These are phyloP conservation scores for Euphorbia pulcherrima DNA, from an alignment of 345 rosid species.

Conservation along the genomic window DNA sequence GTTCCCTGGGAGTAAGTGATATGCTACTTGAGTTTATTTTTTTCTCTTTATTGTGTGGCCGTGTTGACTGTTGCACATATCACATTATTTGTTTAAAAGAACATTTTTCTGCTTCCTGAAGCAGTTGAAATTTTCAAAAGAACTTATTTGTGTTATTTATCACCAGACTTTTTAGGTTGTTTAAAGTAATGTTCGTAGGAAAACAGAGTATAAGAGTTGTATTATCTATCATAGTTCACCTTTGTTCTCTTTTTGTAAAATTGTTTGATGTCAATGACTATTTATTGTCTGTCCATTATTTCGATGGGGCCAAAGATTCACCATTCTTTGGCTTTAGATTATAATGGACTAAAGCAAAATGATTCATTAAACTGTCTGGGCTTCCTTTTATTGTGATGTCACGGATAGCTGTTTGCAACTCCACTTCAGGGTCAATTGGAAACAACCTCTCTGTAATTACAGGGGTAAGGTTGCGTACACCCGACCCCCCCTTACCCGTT, in stretches of 20 bases:
- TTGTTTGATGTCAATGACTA: neutral
- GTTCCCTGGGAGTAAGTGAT: conserved; percentile 38
- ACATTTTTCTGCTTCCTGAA: neutral
- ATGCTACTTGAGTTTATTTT: neutral
- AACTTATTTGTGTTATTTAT: neutral
- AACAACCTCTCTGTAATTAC: too few species aligned
- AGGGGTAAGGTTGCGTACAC: too few species aligned
- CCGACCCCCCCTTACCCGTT: too few species aligned
- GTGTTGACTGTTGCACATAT: neutral
- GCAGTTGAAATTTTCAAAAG: neutral
- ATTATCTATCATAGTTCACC: neutral
- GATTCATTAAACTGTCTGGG: too few species aligned
- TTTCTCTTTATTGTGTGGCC: too few species aligned
- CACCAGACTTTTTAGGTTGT: neutral
- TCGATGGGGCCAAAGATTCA: too few species aligned
- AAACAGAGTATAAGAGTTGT: neutral
- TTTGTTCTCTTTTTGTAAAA: neutral
- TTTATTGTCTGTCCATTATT: too few species aligned
- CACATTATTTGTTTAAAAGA: neutral
- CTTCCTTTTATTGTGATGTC: too few species aligned
- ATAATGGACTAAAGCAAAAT: too few species aligned
- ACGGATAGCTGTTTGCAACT: too few species aligned
- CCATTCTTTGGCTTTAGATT: too few species aligned
- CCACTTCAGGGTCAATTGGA: too few species aligned
- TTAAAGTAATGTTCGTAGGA: neutral